phyloP scores from a whole-genome alignment of 352 stramenopile species.

The Pseudoperonospora humuli region DNA sequence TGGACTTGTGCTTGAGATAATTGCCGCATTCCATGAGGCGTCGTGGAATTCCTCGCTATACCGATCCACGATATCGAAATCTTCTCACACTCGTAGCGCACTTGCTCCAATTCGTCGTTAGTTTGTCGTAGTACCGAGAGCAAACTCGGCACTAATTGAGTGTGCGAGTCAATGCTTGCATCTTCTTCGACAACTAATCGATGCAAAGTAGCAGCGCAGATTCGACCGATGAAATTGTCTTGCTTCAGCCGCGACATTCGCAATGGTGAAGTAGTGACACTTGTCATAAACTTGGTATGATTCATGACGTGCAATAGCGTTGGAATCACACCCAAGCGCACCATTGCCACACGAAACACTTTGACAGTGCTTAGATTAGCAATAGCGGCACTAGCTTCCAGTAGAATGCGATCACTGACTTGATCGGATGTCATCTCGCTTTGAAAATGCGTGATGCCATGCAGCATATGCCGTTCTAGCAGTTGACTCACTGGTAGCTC shows the following conservation, averaged over 20 bases:
- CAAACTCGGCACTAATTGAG: constrained; percentile 43
- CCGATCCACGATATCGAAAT: constrained; percentile 29
- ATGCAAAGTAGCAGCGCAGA: constrained; percentile 66
- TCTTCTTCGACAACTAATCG: constrained; percentile 56
- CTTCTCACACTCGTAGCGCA: constrained; percentile 31
- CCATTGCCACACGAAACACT: constrained; percentile 47
- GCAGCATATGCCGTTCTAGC: constrained; percentile 47
- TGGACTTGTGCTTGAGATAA: constrained; percentile 6
- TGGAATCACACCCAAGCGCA: constrained; percentile 39
- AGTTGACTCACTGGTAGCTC: constrained; percentile 27
- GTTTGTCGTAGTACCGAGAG: constrained; percentile 45
- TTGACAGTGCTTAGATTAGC: constrained; percentile 66
- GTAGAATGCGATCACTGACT: constrained; percentile 34
- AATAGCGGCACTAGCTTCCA: constrained; percentile 51
- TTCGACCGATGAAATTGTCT: constrained; percentile 22
- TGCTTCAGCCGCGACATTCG: background rate
- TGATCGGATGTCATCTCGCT: constrained; percentile 35
- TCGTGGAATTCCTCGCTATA: constrained; percentile 4
- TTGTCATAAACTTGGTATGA: constrained; percentile 5
- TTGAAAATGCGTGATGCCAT: constrained; percentile 52
- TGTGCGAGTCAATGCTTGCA: constrained; percentile 25
- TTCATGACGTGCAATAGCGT: constrained; percentile 42
- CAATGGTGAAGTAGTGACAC: constrained; percentile 1
- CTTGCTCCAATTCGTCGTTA: constrained; percentile 60
- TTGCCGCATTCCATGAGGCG: constrained; percentile 1